Conservation (phyloP, 2,329 filamentous ascomycete genomes). For the Cladosporium sp. region DNA sequence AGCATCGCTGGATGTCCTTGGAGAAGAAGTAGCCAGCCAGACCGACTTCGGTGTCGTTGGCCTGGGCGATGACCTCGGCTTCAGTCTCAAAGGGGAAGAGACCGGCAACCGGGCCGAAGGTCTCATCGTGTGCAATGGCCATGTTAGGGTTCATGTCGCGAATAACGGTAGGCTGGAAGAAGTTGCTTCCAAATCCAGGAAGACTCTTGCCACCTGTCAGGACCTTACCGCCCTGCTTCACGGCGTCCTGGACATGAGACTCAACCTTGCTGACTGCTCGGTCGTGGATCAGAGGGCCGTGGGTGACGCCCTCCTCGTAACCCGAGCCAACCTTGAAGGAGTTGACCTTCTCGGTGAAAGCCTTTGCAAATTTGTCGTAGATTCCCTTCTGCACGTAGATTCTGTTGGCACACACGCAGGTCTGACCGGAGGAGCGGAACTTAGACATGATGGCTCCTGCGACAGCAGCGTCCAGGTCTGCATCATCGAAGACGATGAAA, state of each 20-base stretch:
- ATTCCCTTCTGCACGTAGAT: slow-evolving; percentile 75
- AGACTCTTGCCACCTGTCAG: slow-evolving; percentile 71
- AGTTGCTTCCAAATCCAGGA: slow-evolving; percentile 74
- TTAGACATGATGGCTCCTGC: slow-evolving; percentile 79
- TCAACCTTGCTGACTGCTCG: slow-evolving; percentile 77
- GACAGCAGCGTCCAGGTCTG: slow-evolving; percentile 81
- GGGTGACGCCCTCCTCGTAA: slow-evolving; percentile 66
- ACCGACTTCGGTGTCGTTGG: slow-evolving; percentile 80
- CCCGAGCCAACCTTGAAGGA: slow-evolving; percentile 72
- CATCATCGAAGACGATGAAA: slow-evolving; percentile 93
- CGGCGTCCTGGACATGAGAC: slow-evolving; percentile 73
- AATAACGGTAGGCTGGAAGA: slow-evolving; percentile 86
- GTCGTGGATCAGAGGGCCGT: slow-evolving; percentile 81
- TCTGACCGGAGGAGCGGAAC: slow-evolving; percentile 93
- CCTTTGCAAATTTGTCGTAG: slow-evolving; percentile 68
- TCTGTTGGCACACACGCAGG: slow-evolving; percentile 77
- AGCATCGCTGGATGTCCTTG: slow-evolving; percentile 54
- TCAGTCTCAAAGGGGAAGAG: slow-evolving; percentile 87
- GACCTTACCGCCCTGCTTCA: slow-evolving; percentile 71
- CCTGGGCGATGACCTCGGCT: slow-evolving; percentile 77
- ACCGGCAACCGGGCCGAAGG: slow-evolving; percentile 89
- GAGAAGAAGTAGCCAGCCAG: slow-evolving; percentile 94
- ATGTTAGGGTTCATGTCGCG: slow-evolving; percentile 82
- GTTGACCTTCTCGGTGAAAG: slow-evolving; percentile 68
- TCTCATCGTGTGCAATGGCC: slow-evolving; percentile 83